Base-by-base conservation (phyloP, 1,284 basidiomycete species). In the Irpex lacteus region DNA sequence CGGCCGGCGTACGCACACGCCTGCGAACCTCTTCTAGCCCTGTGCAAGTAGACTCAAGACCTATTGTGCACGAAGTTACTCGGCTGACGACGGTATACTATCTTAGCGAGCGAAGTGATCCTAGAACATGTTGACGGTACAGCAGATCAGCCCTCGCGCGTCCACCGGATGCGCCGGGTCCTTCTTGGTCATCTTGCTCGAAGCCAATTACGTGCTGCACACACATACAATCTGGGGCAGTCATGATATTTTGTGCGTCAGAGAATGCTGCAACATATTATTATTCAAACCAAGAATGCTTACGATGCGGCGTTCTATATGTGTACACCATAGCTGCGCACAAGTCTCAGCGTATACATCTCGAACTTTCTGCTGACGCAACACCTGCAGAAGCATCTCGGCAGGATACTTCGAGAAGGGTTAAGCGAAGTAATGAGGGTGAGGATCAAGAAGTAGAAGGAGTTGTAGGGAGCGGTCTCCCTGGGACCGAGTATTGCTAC, bases 111-210 rank as follows among this genome's bases (percentile, higher is more conserved):
- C 9, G 50, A 26, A 65, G 61, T 37, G 40, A 60, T 26, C 38
- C 55, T 15, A 21, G 54, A 15, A 21, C 63, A 19, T 59, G 65
- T 26, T 38, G 58, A 13, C 61, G 52, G 63, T 65, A 15, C 26
- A 66, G 8, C 38, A 26, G 18, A 9, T 65, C 3, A 13, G 66
- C 3, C 36, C 55, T 9, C 56, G 47, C 66, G 38, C 54, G 58
- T 19, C 63, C 65, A 44, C 53, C 66, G 40, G 65, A 68, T 55
- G 60, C 26, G 26, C 26, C 3, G 26, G 26, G 26, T 26, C 26
- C 26, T 26, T 26, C 63, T 5, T 63, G 65, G 63, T 66, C 67
- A 44, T 68, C 38, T 61, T 68, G n/a, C 60, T 68, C n/a, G 59
- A 60, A 13, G 56, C 62, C 9, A 66, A 66, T 38, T 62, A 64